Evolutionary conservation across 2,329 filamentous ascomycete species (phyloP), one percentile per base, ranked within the genome.

Genomic region (Fusarium transvaalense): DNA sequence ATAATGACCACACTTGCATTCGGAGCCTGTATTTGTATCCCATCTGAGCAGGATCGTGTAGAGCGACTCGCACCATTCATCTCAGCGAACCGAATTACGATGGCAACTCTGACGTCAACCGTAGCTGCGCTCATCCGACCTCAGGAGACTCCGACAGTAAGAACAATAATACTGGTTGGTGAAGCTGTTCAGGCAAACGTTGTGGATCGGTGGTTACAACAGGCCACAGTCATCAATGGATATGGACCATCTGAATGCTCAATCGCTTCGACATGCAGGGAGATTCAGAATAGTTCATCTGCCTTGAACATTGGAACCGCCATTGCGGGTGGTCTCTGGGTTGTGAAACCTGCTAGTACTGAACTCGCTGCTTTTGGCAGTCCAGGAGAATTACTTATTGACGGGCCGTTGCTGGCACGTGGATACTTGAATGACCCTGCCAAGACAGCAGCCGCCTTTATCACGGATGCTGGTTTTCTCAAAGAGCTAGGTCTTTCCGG

Each of bases 211-310:
- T 51, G 47, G 47, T 29, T 51, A 51, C 47, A 51, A 31, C 47
- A 29, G 34, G 47, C 47, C 34, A 51, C 34, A 14, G 34, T 51
- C 21, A 51, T 51, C 23, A 51, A 51, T 21, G 47, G 47, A 29
- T 51, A 51, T 51, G 47, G 47, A 21, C 47, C 47, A 51, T 51
- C 47, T 21, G 47, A 51, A 51, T 51, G 47, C 31, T 51, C 47
- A 38, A 51, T 51, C 32, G 47, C 47, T 19, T 51, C 47, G 13
- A 51, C 47, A 51, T 51, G 13, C 34, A 38, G 34, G n/a, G 10
- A 38, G 23, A 51, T 51, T 15, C 47, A 38, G 34, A 29, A 38
- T 29, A 51, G 47, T 38, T 51, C 47, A 7, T 51, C 47, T 9
- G 47, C 47, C 17, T 51, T 29, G 34, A 51, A 51, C n/a, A 51